Conservation (phyloP, 169 alveolate genomes). For the Plasmodium blacklocki region DNA sequence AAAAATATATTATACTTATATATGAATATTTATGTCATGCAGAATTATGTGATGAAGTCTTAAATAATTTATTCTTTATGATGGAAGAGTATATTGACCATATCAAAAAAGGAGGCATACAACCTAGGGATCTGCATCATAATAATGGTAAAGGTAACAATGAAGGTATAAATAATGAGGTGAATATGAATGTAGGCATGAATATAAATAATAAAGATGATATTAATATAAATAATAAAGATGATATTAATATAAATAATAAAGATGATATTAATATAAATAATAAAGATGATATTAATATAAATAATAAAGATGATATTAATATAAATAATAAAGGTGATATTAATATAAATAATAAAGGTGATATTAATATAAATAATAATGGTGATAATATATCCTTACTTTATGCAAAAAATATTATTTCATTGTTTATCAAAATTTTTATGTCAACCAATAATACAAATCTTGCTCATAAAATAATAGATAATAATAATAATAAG, state of each 20-base stretch:
- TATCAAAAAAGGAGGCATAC: not conserved
- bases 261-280: not conserved
- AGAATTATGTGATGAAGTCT: constrained; percentile 24
- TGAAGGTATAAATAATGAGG: too few species aligned
- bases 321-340: too few species aligned
- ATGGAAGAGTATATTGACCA: constrained; percentile 17
- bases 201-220: too few species aligned
- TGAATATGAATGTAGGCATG: too few species aligned
- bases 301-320: not conserved
- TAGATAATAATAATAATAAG: constrained; percentile 12
- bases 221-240: not conserved
- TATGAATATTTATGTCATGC: constrained; percentile 43
- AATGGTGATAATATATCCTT: not conserved
- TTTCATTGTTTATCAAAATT: constrained; percentile 16
- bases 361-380: too few species aligned
- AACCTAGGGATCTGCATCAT: too few species aligned
- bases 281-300: not conserved
- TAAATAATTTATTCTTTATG: constrained; percentile 18
- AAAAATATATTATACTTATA: constrained; percentile 37
- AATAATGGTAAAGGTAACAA: too few species aligned
- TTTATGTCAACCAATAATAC: constrained; percentile 7
- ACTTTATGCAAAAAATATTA: constrained; percentile 19
- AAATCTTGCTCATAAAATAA: not conserved
- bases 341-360: too few species aligned
- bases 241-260: not conserved